Conservation (phyloP, 352 stramenopile species). For the Phytophthora uliginosa region DNA sequence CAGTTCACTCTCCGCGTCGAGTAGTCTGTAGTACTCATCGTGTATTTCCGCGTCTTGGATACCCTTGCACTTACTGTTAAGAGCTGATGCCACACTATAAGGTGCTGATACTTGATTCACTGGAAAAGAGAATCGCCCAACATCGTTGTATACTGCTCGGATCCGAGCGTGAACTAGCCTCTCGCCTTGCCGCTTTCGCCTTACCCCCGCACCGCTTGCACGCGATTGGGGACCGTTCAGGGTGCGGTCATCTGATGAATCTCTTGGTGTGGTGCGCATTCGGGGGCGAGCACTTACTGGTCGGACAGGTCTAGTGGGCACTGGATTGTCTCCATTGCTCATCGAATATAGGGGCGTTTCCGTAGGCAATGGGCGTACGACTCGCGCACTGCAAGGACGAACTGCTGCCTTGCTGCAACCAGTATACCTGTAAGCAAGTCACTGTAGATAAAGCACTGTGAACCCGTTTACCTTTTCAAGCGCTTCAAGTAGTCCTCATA, state of each 20-base stretch:
- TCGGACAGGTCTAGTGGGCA: constrained; percentile 34
- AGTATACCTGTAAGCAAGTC: neutral
- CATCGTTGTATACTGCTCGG: constrained; percentile 61
- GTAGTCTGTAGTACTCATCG: constrained; percentile 70
- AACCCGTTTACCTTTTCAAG: constrained; percentile 47
- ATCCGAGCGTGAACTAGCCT: constrained; percentile 54
- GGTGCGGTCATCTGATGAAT: neutral
- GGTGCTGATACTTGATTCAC: constrained; percentile 33
- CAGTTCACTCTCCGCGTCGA: constrained; percentile 62
- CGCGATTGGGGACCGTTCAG: constrained; percentile 5
- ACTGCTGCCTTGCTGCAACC: constrained; percentile 42
- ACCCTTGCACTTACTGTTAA: constrained; percentile 49
- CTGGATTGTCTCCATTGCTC: constrained; percentile 52
- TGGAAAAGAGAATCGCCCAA: constrained; percentile 27
- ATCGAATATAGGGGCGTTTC: constrained; percentile 72
- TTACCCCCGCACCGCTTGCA: constrained; percentile 26
- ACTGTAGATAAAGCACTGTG: neutral
- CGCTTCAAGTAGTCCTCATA: constrained; percentile 71
- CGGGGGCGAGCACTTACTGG: constrained; percentile 55
- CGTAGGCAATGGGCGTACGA: constrained; percentile 45
- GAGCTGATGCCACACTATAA: constrained; percentile 32
- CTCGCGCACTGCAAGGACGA: constrained; percentile 52
- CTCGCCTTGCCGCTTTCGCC: constrained; percentile 51
- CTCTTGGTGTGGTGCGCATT: constrained; percentile 28
- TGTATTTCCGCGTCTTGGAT: constrained; percentile 71